phyloP scores from a whole-genome alignment of 208 protist genomes.

The Leishmania major region DNA sequence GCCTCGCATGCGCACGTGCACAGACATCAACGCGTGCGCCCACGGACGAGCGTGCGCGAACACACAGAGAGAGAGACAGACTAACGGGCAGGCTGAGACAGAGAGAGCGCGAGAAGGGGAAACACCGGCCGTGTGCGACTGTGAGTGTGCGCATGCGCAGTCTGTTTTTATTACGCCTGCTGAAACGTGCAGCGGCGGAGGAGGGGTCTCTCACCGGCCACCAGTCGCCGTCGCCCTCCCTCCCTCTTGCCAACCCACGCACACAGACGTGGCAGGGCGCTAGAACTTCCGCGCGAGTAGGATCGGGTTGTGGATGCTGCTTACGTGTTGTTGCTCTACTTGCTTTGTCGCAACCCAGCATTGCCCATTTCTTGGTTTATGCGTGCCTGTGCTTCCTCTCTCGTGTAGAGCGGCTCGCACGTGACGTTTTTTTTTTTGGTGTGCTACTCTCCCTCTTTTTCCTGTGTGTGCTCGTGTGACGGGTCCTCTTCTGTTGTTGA shows the following conservation, averaged over 20 bases:
- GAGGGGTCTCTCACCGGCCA: slow-evolving; percentile 10
- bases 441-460: background rate
- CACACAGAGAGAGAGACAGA: background rate
- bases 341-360: background rate
- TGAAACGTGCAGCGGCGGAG: background rate
- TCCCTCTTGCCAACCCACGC: background rate
- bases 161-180: background rate
- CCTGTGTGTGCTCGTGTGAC: background rate
- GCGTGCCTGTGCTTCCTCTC: background rate
- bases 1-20: background rate
- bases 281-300: background rate
- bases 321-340: background rate
- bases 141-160: background rate
- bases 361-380: background rate
- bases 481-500: background rate
- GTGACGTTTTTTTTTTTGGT: background rate
- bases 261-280: background rate
- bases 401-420: background rate
- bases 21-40: background rate
- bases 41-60: background rate
- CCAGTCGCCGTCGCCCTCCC: background rate
- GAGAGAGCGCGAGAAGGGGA: background rate
- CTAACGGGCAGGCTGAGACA: background rate
- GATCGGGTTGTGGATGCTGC: no score
- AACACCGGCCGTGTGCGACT: background rate